phyloP scores from a whole-genome alignment of 202 grass and related monocot genomes.

The Saccharum hybrid region DNA sequence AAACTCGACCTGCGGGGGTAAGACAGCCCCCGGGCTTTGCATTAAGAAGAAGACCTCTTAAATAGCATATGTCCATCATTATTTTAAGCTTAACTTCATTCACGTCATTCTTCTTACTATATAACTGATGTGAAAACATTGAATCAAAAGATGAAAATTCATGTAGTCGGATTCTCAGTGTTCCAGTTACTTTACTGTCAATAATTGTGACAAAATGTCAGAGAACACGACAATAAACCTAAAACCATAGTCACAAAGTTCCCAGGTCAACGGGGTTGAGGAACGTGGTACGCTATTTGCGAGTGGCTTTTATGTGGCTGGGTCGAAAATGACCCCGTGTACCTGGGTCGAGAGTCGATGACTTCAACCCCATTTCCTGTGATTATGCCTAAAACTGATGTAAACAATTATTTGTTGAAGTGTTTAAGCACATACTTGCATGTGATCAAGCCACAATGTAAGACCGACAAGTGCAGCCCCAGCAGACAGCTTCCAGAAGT shows the following conservation, averaged over 20 bases:
- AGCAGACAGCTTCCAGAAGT: constrained; percentile 83
- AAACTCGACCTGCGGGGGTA: too few relatives aligned
- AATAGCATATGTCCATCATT: background rate
- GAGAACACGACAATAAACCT: constrained; percentile 14
- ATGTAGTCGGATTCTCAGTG: constrained; percentile 6
- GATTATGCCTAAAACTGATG: background rate
- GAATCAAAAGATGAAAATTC: background rate
- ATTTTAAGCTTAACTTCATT: background rate
- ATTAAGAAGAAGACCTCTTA: background rate
- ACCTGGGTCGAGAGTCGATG: background rate
- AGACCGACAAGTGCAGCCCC: constrained; percentile 85
- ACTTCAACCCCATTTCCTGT: background rate
- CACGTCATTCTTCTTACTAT: constrained; percentile 8
- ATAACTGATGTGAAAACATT: background rate
- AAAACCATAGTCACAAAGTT: background rate
- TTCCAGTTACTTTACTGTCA: background rate
- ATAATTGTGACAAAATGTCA: background rate
- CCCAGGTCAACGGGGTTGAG: too few relatives aligned
- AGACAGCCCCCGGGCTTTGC: too few relatives aligned
- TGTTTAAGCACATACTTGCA: constrained; percentile 73
- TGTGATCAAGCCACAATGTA: constrained; percentile 95
- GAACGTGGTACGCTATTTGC: too few relatives aligned
- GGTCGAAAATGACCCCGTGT: background rate
- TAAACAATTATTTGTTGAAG: constrained; percentile 5
- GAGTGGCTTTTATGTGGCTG: background rate